phyloP scores from a whole-genome alignment of 768 basidiomycete genomes.

The Mycena vulgaris region DNA sequence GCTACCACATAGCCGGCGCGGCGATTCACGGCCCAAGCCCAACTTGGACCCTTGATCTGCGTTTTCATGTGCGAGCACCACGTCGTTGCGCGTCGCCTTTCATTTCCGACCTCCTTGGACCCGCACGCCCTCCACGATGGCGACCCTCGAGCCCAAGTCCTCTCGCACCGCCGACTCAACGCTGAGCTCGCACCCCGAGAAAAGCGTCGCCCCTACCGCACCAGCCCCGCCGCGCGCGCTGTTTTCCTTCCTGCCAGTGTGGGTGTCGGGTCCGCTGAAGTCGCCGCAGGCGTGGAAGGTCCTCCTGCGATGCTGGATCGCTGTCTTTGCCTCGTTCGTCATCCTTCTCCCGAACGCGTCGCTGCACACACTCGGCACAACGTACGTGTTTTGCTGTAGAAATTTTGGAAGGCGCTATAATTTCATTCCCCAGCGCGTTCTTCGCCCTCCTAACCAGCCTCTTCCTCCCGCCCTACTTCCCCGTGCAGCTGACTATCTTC shows the following conservation, averaged over 20 bases:
- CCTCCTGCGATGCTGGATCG: constrained; percentile 59
- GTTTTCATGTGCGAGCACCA: too few species aligned
- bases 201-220: too few species aligned
- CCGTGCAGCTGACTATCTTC: constrained; percentile 64
- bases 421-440: constrained; percentile 54
- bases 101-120: too few species aligned
- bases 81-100: too few species aligned
- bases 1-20: too few species aligned
- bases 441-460: constrained; percentile 58
- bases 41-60: too few species aligned
- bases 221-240: too few species aligned
- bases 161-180: background rate
- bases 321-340: constrained; percentile 55
- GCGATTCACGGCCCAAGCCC: too few species aligned
- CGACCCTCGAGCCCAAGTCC: background rate
- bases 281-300: constrained; percentile 55
- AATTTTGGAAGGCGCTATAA: background rate
- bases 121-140: background rate
- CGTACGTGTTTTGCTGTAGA: constrained; percentile 47
- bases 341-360: constrained; percentile 58
- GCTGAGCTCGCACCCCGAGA: background rate
- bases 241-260: constrained; percentile 49
- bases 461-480: constrained; percentile 66
- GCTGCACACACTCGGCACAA: constrained; percentile 54
- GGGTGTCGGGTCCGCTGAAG: constrained; percentile 54